These are phyloP conservation scores for Conidiobolus incongruus DNA, from an alignment of 371 early-diverging fungal species.

Conservation along the genomic window DNA sequence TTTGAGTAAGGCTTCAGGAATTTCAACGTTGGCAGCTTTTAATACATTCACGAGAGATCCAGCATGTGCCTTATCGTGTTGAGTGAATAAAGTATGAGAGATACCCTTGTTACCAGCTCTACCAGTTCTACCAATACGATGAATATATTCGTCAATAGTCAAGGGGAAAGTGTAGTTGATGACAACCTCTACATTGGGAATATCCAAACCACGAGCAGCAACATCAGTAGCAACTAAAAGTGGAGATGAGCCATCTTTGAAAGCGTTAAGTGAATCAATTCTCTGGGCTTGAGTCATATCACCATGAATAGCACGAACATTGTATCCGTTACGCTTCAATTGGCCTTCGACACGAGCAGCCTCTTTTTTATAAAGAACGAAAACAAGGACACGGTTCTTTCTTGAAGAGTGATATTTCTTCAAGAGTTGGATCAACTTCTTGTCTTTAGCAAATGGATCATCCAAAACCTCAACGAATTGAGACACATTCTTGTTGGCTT, in stretches of 20 bases:
- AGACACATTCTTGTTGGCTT: constrained; percentile 73
- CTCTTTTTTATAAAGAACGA: constrained; percentile 89
- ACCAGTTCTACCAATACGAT: constrained; percentile 93
- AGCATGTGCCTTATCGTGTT: constrained; percentile 77
- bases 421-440: constrained; percentile 52
- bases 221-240: constrained; percentile 87
- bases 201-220: constrained; percentile 90
- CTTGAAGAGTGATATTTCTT: constrained; percentile 53
- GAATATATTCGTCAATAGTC: constrained; percentile 87
- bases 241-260: constrained; percentile 44
- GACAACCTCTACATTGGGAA: constrained; percentile 93
- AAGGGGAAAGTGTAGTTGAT: constrained; percentile 96
- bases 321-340: constrained; percentile 50
- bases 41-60: constrained; percentile 78
- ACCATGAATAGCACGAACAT: constrained; percentile 64
- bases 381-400: constrained; percentile 67
- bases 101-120: constrained; percentile 81
- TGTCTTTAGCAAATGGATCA: constrained; percentile 52
- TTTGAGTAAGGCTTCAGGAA: constrained; percentile 71
- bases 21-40: constrained; percentile 62
- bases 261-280: constrained; percentile 34
- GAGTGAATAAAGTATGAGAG: constrained; percentile 87
- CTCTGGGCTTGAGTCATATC: constrained; percentile 54
- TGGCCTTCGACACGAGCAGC: constrained; percentile 52
- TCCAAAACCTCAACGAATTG: constrained; percentile 85